Evolutionary conservation across 129 eudicot genomes (phyloP).

Genomic region (Logfia minima): DNA sequence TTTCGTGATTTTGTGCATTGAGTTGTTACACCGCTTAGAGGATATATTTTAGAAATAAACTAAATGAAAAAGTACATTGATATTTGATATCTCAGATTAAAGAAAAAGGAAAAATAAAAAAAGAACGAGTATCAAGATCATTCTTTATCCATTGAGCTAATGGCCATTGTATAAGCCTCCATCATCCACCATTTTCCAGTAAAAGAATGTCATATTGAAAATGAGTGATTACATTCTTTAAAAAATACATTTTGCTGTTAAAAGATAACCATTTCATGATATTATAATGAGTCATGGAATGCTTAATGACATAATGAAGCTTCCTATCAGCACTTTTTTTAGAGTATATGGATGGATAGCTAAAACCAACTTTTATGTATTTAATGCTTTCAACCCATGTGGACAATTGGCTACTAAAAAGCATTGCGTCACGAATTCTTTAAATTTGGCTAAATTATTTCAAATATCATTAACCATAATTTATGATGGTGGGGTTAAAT

Average conservation of each 20-base stretch:
- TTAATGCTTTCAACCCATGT: constrained; percentile 25
- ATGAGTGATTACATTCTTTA: background rate
- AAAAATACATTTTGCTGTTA: background rate
- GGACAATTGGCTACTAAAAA: constrained; percentile 21
- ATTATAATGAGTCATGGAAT: constrained; percentile 7
- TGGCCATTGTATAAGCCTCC: background rate
- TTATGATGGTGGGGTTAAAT: no score
- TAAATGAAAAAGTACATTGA: no score
- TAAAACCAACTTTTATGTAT: constrained; percentile 21
- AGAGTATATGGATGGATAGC: background rate
- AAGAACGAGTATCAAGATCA: no score
- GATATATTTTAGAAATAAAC: no score
- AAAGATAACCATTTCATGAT: constrained; percentile 13
- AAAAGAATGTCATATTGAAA: no score
- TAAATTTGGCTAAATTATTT: constrained; percentile 18
- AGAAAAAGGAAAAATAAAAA: no score
- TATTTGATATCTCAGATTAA: no score
- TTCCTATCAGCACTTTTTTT: constrained; percentile 21
- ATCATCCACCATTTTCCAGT: background rate
- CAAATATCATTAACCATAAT: background rate
- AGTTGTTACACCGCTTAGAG: no score
- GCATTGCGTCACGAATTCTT: constrained; percentile 20
- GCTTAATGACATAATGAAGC: constrained; percentile 28
- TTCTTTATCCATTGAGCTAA: background rate
- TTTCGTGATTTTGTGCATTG: no score